Evolutionary conservation across 176 grass and related monocot species (phyloP), one percentile per base, ranked within the genome.

Genomic region (Eleusine indica): DNA sequence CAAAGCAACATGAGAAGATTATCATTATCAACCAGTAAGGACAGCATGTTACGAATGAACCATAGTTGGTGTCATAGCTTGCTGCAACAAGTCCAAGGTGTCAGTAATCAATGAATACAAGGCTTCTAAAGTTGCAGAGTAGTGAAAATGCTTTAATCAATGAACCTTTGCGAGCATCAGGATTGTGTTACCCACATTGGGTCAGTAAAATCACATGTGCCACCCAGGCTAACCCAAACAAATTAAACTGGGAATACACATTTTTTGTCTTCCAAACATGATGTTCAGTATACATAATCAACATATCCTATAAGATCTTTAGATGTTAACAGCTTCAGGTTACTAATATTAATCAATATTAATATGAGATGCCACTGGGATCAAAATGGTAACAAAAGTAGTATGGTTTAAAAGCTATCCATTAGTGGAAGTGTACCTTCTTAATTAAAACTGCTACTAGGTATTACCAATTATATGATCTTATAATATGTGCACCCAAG

Each of bases 1-100:
- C 52, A 87, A 54, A 89, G 76, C 63, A 81, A 90, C 58, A 76
- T 18, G 38, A 85, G 44, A 60, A n/a, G 9, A 71, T n/a, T n/a
- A 7, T 66, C 66, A 77, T 22, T 60, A 71, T 63, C 8, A 32
- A 41, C 18, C 58, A 82, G 21, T 73, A 65, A 72, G 54, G 30
- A 63, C 38, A 28, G 67, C 44, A 74, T 8, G 25, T 18, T 14
- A 81, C 1, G 41, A 80, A 75, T 60, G 51, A 49, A 81, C 38
- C 37, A 75, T 56, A 58, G 44, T 3, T 14, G 42, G 30, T 48
- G 11, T 48, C 65, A 61, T 52, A 6, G 39, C 18, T 19, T 19
- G 73, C 61, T 68, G n/a, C 17, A 25, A 35, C 21, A 28, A 76
- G 12, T 37, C 7, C 18, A 60, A 71, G 22, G 9, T 70, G 39